A percentile compares a stretch with the other conserved stretches of the same genome.
Conservation (phyloP, 805 yeast species). For the Pichia heedii region DNA sequence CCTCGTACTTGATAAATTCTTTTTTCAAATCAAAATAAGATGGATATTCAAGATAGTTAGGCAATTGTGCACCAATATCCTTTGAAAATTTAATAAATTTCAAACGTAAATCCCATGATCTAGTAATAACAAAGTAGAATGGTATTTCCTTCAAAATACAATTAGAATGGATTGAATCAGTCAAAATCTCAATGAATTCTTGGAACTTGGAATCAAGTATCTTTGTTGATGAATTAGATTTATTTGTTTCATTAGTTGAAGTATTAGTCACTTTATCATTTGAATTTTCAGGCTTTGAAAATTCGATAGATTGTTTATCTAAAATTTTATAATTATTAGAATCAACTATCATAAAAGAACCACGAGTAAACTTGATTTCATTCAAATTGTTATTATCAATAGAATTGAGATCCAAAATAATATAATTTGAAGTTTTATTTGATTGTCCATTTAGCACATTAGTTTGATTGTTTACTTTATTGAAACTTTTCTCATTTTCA, state of each 20-base stretch:
- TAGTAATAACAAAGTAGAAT: constrained; percentile 58
- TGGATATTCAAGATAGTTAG: constrained; percentile 68
- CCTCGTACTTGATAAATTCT: constrained; percentile 68
- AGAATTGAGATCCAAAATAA: constrained; percentile 1
- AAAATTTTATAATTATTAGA: neutral
- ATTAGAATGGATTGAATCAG: constrained; percentile 5
- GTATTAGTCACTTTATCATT: too few relatives aligned
- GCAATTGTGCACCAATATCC: constrained; percentile 63
- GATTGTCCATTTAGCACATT: too few relatives aligned
- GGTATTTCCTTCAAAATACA: constrained; percentile 25
- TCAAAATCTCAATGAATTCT: constrained; percentile 3
- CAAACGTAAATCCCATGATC: constrained; percentile 64
- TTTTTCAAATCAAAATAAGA: constrained; percentile 64
- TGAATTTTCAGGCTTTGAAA: too few relatives aligned
- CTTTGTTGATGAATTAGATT: neutral
- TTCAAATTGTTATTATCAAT: constrained; percentile 1
- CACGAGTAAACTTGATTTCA: neutral
- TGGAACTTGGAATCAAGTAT: neutral
- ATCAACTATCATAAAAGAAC: constrained; percentile 3
- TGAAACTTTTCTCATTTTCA: too few relatives aligned
- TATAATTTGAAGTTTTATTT: neutral
- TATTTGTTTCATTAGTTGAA: neutral
- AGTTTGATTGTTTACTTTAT: too few relatives aligned
- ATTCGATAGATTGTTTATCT: neutral
- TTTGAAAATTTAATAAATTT: constrained; percentile 74